Base-by-base conservation (phyloP, 1,139 yeast species). In the Candida pseudoviswanathii region DNA sequence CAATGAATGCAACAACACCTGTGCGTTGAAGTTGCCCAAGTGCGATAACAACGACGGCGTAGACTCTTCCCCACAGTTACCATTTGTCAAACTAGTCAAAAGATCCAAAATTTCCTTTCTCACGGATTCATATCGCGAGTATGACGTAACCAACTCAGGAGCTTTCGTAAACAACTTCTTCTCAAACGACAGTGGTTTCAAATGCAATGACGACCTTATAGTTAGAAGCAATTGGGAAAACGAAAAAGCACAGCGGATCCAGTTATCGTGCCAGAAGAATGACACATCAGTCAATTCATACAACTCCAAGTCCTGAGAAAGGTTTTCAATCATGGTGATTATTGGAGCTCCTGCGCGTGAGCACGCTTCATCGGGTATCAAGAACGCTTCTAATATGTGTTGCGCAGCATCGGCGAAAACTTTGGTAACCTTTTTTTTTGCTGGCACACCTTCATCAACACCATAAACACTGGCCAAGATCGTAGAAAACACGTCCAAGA, bases 1-100 rank as follows among this genome's bases (percentile, higher is more conserved):
- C 40, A 92, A 65, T 2, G 85, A 78, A 22, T 78, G 73, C 16
- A 88, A 71, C 37, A 94, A 73, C 7, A 82, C 69, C 41, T 78
- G 80, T 0, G 97, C 80, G 55, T 81, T 77, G 25, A 77, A 73
- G 21, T 80, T 75, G 2, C 96, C 96, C 47, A 92, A 69, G 63
- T 89, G 91, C 0, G 97, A 89, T 40, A 92, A 71, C 48, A 94
- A 70, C 1, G 96, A 89, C 2, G 96, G 96, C 36, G 83, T 81
- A 26, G 78, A 77, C 9, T 62, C 67, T 5, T 70, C 69, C 3
- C 74, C 73, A 87, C 94, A 85, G 8, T 73, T 68, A 0, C 85
- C 88, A 31, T 75, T 74, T 0, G 90, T 84, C 43, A 91, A 67
- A 2, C 83, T 73, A 2, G 87, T 80, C 37, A 91, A 69, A 36